Evolutionary conservation across 768 basidiomycete genomes (phyloP).

Genomic region (Strobilomyces dryophilus): DNA sequence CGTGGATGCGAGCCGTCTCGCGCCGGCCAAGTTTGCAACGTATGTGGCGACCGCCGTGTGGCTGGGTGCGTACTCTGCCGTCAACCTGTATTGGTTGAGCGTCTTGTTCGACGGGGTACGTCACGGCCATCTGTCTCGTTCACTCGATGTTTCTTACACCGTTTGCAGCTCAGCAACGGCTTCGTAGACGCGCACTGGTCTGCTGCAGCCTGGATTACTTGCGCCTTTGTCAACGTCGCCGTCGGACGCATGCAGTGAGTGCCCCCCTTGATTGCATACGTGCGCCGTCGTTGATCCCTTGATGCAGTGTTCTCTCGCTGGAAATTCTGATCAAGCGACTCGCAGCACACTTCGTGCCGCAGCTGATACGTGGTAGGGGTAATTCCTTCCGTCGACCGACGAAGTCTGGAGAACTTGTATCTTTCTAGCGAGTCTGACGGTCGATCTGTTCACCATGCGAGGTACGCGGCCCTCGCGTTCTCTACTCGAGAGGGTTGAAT

Average conservation of each 20-base stretch:
- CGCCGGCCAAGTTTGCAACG: constrained; percentile 12
- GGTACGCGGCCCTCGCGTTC: constrained; percentile 6
- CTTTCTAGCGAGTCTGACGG: constrained; percentile 21
- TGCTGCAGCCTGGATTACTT: constrained; percentile 30
- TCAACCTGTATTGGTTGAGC: constrained; percentile 34
- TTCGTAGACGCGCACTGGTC: not conserved
- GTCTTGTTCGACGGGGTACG: constrained; percentile 27
- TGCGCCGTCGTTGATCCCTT: not conserved
- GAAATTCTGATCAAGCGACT: constrained; percentile 29
- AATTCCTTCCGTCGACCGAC: not conserved
- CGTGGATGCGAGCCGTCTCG: constrained; percentile 18
- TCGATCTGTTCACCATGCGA: constrained; percentile 19
- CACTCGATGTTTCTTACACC: not conserved
- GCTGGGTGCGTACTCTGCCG: constrained; percentile 29
- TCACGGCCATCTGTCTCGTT: not conserved
- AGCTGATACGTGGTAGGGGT: constrained; percentile 33
- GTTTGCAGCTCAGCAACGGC: constrained; percentile 12
- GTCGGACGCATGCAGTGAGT: constrained; percentile 22
- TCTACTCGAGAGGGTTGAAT: not conserved
- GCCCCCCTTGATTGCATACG: constrained; percentile 5
- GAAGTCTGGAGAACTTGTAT: constrained; percentile 5
- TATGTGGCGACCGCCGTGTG: constrained; percentile 31
- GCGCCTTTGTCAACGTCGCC: constrained; percentile 20
- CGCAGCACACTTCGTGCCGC: constrained; percentile 37
- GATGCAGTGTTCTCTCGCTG: constrained; percentile 15